phyloP scores from a whole-genome alignment of 768 basidiomycete species.

The Termitomyces bulborhizus region DNA sequence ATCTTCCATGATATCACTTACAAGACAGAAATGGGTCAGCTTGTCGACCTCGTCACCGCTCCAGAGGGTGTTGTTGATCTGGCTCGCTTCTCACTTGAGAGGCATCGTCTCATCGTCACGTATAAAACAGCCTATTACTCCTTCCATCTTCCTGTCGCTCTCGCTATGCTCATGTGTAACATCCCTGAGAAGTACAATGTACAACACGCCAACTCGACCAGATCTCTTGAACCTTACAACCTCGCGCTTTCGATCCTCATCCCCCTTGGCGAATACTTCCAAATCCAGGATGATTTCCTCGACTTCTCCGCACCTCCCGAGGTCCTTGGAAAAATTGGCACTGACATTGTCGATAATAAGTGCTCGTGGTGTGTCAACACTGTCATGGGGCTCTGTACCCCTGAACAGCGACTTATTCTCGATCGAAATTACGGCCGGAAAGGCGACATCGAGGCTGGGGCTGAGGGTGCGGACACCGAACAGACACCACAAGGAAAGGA shows the following conservation, averaged over 20 bases:
- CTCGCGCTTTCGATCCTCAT: constrained; percentile 77
- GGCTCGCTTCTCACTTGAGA: constrained; percentile 78
- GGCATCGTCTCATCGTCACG: constrained; percentile 86
- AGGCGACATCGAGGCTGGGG: constrained; percentile 21
- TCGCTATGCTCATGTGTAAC: constrained; percentile 77
- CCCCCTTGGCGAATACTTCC: constrained; percentile 96
- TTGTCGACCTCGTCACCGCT: constrained; percentile 94
- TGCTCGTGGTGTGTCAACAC: constrained; percentile 95
- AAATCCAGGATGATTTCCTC: constrained; percentile 96
- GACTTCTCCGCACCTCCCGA: constrained; percentile 90
- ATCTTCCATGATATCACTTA: constrained; percentile 87
- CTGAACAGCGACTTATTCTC: constrained; percentile 52
- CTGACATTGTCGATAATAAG: constrained; percentile 98
- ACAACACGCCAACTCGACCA: constrained; percentile 9
- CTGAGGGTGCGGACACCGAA: constrained; percentile 13
- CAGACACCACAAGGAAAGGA: constrained; percentile 12
- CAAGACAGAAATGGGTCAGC: constrained; percentile 94
- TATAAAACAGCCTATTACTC: constrained; percentile 99
- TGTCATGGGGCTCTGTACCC: constrained; percentile 55
- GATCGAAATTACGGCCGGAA: constrained; percentile 49
- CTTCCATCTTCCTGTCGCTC: constrained; percentile 97
- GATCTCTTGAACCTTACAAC: constrained; percentile 54
- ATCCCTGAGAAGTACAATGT: constrained; percentile 48
- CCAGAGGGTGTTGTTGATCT: constrained; percentile 88
- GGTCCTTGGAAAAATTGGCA: constrained; percentile 93